phyloP scores from a whole-genome alignment of 2,329 filamentous ascomycete genomes.

The Aspergillus awamori region DNA sequence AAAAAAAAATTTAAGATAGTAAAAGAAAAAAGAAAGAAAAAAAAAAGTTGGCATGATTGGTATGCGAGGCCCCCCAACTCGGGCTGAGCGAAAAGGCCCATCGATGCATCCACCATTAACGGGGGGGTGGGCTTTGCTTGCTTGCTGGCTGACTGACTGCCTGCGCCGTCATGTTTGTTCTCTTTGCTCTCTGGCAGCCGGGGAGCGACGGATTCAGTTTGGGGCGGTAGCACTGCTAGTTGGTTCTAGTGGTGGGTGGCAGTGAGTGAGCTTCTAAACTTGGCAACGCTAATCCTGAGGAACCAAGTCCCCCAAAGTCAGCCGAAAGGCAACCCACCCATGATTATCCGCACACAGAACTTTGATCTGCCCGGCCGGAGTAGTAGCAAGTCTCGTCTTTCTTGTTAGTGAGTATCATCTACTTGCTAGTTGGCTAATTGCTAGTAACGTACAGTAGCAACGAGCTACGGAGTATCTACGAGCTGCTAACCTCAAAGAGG shows the following conservation, averaged over 20 bases:
- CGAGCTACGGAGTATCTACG: no score
- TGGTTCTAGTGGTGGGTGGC: conserved; percentile 9
- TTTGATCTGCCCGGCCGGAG: background rate
- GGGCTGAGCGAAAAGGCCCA: background rate
- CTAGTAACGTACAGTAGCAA: no score
- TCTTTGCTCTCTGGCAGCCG: conserved; percentile 17
- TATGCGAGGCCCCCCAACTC: conserved; percentile 14
- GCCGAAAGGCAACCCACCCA: background rate
- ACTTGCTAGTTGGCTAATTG: no score
- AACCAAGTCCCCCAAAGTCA: conserved; percentile 1
- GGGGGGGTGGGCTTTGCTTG: no score
- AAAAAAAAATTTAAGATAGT: conserved; percentile 12
- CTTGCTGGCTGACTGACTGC: conserved; percentile 1
- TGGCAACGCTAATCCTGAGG: conserved; percentile 21
- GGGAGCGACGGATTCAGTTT: conserved; percentile 1
- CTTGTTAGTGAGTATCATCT: no score
- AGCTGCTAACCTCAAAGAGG: background rate
- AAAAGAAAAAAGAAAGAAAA: conserved; percentile 5
- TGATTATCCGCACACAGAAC: background rate
- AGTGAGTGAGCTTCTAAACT: conserved; percentile 22
- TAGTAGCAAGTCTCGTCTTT: no score
- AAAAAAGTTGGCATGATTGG: conserved; percentile 16
- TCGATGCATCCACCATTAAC: background rate
- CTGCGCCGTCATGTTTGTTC: conserved; percentile 26
- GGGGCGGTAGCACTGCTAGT: background rate